Evolutionary conservation across 2,329 filamentous ascomycete genomes (phyloP).

Genomic region (Ophiocordyceps camponoti-floridani): DNA sequence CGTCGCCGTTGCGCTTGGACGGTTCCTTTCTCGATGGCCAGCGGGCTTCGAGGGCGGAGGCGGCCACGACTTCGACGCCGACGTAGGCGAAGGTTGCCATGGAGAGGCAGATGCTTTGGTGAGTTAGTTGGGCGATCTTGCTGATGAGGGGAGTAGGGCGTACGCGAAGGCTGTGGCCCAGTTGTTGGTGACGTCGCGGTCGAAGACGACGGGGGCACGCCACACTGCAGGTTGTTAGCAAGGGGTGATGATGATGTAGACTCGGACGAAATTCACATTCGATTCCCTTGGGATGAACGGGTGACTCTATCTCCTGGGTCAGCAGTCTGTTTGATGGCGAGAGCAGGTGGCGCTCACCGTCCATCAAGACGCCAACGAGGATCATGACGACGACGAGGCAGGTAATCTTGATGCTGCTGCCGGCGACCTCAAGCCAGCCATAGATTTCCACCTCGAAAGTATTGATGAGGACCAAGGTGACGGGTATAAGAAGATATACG

Average conservation of each 20-base stretch:
- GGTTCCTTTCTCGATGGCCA: no score
- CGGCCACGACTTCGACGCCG: neutral
- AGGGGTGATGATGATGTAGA: no score
- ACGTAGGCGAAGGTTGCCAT: neutral
- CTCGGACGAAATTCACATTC: neutral
- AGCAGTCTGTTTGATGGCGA: no score
- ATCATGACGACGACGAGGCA: neutral
- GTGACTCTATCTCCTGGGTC: no score
- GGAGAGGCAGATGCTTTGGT: neutral
- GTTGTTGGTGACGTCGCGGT: neutral
- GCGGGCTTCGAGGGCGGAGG: neutral
- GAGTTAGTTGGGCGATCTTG: neutral
- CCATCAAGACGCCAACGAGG: neutral
- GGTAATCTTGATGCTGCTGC: neutral
- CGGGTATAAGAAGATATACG: neutral
- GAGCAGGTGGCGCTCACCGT: neutral
- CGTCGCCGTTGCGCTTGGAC: neutral
- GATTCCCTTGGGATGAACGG: neutral
- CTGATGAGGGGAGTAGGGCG: neutral
- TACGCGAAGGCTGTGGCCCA: neutral
- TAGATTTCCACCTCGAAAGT: neutral
- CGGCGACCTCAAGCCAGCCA: neutral
- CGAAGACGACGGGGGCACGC: neutral
- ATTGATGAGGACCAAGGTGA: neutral
- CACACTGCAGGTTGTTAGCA: neutral